Percentiles rank a stretch among this genome's conserved stretches.
Evolutionary conservation across 2,329 filamentous ascomycete genomes (phyloP).

Genomic region (Nannizzia gypsea): DNA sequence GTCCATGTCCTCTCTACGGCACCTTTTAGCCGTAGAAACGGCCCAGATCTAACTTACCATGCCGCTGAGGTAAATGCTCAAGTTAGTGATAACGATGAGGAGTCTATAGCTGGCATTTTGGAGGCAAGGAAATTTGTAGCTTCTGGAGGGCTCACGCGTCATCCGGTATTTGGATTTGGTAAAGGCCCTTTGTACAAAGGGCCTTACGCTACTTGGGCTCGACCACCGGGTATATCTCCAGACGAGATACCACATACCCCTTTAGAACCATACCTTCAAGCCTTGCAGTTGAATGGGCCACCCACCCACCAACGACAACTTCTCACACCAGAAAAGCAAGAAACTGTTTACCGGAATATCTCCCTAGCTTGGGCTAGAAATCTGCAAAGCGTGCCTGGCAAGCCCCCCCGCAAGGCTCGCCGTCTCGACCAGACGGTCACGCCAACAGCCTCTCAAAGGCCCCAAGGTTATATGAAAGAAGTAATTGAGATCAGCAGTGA

Average conservation of each 20-base stretch:
- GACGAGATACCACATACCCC: conserved; percentile 17
- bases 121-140: conserved; percentile 17
- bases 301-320: conserved; percentile 6
- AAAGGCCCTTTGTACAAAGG: conserved; percentile 31
- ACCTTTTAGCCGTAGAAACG: conserved; percentile 16
- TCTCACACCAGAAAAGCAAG: neutral
- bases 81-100: neutral
- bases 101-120: neutral
- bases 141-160: conserved; percentile 23
- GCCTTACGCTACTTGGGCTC: conserved; percentile 32
- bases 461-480: neutral
- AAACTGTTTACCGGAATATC: conserved; percentile 5
- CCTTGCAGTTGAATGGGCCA: conserved; percentile 23
- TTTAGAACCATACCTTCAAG: conserved; percentile 18
- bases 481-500: neutral
- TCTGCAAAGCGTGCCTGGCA: neutral
- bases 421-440: neutral
- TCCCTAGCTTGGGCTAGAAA: neutral
- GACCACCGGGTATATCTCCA: conserved; percentile 17
- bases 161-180: conserved; percentile 29
- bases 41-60: conserved; percentile 20
- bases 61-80: neutral
- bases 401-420: neutral
- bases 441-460: neutral
- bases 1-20: conserved; percentile 40